Evolutionary conservation across 163 green algal genomes (phyloP).

Genomic region (Volvox carteri): DNA sequence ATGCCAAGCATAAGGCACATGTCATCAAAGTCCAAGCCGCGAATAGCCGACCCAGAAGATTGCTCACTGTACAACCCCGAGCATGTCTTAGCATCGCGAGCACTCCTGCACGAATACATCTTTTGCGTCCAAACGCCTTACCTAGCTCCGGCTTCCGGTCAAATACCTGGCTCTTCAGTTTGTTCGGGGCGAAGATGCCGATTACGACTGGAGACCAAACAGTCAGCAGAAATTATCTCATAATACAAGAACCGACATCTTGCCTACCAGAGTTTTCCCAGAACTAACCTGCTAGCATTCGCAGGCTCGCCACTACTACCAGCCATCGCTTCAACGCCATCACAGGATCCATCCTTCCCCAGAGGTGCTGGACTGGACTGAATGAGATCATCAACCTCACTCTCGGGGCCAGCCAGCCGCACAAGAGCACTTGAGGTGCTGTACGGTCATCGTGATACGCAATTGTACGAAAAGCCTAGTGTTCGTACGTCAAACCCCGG

Average conservation of each 20-base stretch:
- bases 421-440: too few species aligned
- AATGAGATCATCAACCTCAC: too few species aligned
- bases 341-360: constrained; percentile 48
- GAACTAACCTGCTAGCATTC: constrained; percentile 86
- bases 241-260: too few species aligned
- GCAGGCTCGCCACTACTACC: constrained; percentile 79
- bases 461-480: too few species aligned
- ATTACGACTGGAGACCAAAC: constrained; percentile 73
- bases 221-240: too few species aligned
- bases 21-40: constrained; percentile 87
- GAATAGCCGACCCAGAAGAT: constrained; percentile 84
- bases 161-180: constrained; percentile 84
- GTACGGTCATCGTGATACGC: too few species aligned
- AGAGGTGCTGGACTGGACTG: too few species aligned
- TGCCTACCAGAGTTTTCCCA: too few species aligned
- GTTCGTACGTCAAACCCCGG: too few species aligned
- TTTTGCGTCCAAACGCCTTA: constrained; percentile 47
- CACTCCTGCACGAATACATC: neutral
- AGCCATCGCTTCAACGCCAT: constrained; percentile 84
- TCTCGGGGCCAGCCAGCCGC: too few species aligned
- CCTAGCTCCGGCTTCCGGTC: constrained; percentile 77
- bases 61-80: constrained; percentile 72
- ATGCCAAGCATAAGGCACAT: constrained; percentile 86
- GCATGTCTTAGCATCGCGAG: too few species aligned
- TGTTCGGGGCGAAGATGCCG: constrained; percentile 72